Base-by-base conservation (phyloP, 2,329 filamentous ascomycete species). In the Emergomyces pasteurianus region DNA sequence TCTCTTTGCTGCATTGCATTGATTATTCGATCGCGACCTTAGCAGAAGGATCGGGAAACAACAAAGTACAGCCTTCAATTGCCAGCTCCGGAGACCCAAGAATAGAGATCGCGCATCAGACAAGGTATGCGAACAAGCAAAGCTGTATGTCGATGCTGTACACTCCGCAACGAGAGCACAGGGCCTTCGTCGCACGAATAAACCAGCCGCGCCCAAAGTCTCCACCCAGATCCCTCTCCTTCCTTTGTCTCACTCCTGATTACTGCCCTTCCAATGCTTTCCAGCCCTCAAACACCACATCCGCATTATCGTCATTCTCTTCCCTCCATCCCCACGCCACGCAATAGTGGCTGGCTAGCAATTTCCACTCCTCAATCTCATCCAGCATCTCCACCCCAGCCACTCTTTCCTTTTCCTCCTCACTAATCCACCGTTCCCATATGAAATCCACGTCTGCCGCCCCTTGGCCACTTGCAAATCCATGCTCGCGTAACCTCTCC, bases 361-460 rank as follows among this genome's bases (percentile, higher is more conserved):
- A 74, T 68, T 87, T 81, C 88, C 94, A 95, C 76, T 99, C 94
- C 74, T 99, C 94, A 28, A 96, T 82, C 75, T 99, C 94, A 75
- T 99, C 94, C 64, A 99, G 74, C 68, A 94, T 91, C 73, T 99
- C 92, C 31, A 96, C 72, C 12, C 77, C 74, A 65, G 92, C 87
- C 1, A 97, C 84, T 55, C 92, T 80, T 69, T 89, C 86, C 74
- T 90, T 92, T 74, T 97, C 92, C 1, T 78, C 77, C 0, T 79
- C 70, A 0, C 71, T 69, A 2, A 95, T 79, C 91, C 92, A 97
- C 1, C 75, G 75, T 58, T 87, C 81, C 86, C 89, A 96, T 43
- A 96, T 83, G n/a, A 81, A 81, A 65, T 84, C 78, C 42, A 88
- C 80, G 69, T 86, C 84, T 34, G 80, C 80, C 0, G 81, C 84